Evolutionary conservation across 306 rosid genomes (phyloP), one percentile per base, ranked within the genome.

Genomic region (Cucurbita moschata): DNA sequence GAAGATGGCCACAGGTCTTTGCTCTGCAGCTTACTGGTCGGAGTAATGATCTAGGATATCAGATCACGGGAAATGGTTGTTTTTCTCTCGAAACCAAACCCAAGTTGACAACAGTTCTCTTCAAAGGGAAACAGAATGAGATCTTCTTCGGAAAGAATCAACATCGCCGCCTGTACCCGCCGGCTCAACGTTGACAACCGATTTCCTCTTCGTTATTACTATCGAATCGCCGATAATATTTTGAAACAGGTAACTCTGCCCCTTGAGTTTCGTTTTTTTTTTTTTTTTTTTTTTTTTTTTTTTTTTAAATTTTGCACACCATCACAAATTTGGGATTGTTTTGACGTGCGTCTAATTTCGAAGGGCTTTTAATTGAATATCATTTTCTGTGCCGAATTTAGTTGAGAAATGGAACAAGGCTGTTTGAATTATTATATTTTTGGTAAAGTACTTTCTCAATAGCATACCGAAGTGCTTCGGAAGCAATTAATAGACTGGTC

Each of bases 191-290:
- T 93, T 51, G 97, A 93, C 46, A 83, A 93, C 64, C 85, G 96
- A 72, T 88, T 93, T 79, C 70, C 96, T 10, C 90, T 93, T 23
- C 90, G 94, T 5, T 87, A 84, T 66, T 93, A 93, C 79, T 77
- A 74, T 30, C 89, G 98, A 79, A 89, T 93, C 81, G 96, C 98
- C 4, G 92, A 93, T 75, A 93, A 86, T 77, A 77, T 93, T 67
- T 90, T 90, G 85, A 86, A 82, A 77, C 98, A 93, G 98, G 98
- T 93, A 18, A 56, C 57, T 10, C 63, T n/a, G 5, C 37, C 19
- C 63, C 39, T 50, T 57, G 74, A 67, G 14, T 79, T 59, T 74
- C 12, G 38, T 54, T 73, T 72, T 76, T 14, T 72, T 30, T 30
- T 30, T 3, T 26, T 21, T 53, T 73, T 72, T 76, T 11, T 72